These are phyloP conservation scores for Rhynchosporium graminicola DNA, from an alignment of 2,329 filamentous ascomycete genomes.

Conservation along the genomic window DNA sequence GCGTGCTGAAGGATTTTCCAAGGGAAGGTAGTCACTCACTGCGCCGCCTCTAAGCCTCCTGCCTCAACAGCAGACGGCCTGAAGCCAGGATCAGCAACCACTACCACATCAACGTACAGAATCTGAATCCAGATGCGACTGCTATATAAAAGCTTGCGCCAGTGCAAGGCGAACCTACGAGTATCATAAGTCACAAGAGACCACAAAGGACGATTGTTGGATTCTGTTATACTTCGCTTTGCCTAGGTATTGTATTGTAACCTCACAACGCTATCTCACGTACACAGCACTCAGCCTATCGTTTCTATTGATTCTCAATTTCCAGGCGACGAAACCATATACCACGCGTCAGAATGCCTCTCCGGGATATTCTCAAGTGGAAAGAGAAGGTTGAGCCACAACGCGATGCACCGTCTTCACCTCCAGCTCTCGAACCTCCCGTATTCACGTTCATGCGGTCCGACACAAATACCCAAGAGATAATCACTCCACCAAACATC, in stretches of 20 bases:
- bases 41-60: conserved; percentile 30
- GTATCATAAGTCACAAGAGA: conserved; percentile 24
- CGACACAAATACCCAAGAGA: conserved; percentile 78
- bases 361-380: conserved; percentile 63
- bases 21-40: conserved; percentile 17
- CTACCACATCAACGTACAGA: conserved; percentile 6
- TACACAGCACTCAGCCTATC: conserved; percentile 10
- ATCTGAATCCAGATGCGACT: conserved; percentile 8
- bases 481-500: conserved; percentile 68
- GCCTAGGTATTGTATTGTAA: conserved; percentile 4
- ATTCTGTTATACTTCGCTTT: conserved; percentile 1
- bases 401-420: conserved; percentile 25
- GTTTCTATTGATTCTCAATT: background rate
- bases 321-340: background rate
- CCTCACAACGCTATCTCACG: conserved; percentile 21
- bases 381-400: conserved; percentile 53
- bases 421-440: conserved; percentile 33
- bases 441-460: conserved; percentile 83
- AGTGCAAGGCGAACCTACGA: conserved; percentile 31
- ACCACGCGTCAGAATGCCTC: conserved; percentile 50
- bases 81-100: conserved; percentile 31
- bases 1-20: conserved; percentile 13
- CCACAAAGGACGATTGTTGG: conserved; percentile 19
- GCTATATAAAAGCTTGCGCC: conserved; percentile 19
- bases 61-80: background rate